Base-by-base conservation (phyloP, 2,329 filamentous ascomycete genomes). In the Arthrobotrys sinensis region DNA sequence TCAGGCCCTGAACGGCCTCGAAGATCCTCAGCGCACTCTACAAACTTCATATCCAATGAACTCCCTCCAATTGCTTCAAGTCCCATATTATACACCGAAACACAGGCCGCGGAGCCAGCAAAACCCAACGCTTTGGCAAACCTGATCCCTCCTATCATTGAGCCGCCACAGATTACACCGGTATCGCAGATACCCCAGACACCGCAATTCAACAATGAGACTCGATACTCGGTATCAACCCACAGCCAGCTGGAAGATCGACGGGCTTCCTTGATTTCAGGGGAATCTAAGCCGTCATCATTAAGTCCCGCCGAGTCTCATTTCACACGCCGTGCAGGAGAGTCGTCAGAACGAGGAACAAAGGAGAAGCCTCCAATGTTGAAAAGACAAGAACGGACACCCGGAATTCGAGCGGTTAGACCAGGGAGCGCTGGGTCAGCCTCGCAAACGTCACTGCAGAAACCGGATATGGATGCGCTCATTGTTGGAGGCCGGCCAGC, bases 401-500 rank as follows among this genome's bases (percentile, higher is more conserved):
- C 50, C 14, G 69, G 69, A n/a, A 8, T 40, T 66, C 50, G 46
- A 3, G 16, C 24, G 6, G n/a, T 50, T 60, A 24, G 69, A 28
- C 69, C 69, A 10, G 69, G 69, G 3, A 66, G 60, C 7, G 43
- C 46, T 7, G 69, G 40, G 5, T 73, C 69, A 4, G 65, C 38
- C 5, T 73, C 69, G 11, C 69, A 73, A 11, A 55, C 50, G 19
- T 75, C 70, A 2, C 24, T 75, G 38, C 48, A 45, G 45, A 68
- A 68, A 34, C 62, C 53, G 7, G 70, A 75, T 21, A 52, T 68
- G n/a, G 53, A 75, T 38, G 57, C 60, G 19, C 11, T 75, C 12
- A 67, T 75, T 63, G 70, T 75, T 21, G 70, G 70, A 43, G 70
- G 70, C 1, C 53, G 62, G 4, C 63, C 70, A 16, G 70, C 70